Percentiles rank a stretch among this genome's conserved stretches.
These are phyloP conservation scores for Monosporascus sp. DNA, from an alignment of 2,329 filamentous ascomycete species.

Conservation along the genomic window DNA sequence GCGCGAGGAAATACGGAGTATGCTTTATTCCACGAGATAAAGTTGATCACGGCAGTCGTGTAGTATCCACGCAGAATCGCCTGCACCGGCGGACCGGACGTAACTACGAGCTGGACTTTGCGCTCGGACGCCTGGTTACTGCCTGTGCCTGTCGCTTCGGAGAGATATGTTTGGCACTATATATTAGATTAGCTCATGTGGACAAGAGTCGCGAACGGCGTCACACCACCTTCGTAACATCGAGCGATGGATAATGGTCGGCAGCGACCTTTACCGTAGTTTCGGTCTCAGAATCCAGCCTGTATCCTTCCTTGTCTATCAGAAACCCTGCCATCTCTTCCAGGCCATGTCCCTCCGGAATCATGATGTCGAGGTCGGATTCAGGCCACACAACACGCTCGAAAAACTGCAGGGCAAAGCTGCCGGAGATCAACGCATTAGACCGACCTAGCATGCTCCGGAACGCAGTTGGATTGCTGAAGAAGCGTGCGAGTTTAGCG, in stretches of 20 bases:
- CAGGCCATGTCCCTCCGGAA: conserved; percentile 1
- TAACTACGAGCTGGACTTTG: conserved; percentile 4
- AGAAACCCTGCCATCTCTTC: conserved; percentile 1
- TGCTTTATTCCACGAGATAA: conserved; percentile 10
- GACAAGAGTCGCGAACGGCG: neutral
- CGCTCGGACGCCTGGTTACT: neutral
- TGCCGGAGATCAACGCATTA: conserved; percentile 6
- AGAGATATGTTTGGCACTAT: neutral
- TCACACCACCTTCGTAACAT: neutral
- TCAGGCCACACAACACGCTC: conserved; percentile 6
- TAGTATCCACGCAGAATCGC: conserved; percentile 3
- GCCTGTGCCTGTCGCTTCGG: neutral
- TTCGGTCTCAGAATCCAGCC: neutral
- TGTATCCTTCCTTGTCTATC: conserved; percentile 3
- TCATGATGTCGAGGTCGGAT: conserved; percentile 5
- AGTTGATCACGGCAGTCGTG: conserved; percentile 6
- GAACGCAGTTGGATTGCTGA: conserved; percentile 3
- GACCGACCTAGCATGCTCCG: conserved; percentile 3
- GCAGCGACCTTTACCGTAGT: too few relatives aligned
- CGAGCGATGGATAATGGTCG: neutral
- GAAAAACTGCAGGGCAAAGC: conserved; percentile 9
- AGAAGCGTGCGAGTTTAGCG: conserved; percentile 3
- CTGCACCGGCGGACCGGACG: neutral
- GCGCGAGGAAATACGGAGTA: conserved; percentile 7
- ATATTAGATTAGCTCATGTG: neutral